Evolutionary conservation across 2,329 filamentous ascomycete species (phyloP).

Genomic region (Colletotrichum sp.): DNA sequence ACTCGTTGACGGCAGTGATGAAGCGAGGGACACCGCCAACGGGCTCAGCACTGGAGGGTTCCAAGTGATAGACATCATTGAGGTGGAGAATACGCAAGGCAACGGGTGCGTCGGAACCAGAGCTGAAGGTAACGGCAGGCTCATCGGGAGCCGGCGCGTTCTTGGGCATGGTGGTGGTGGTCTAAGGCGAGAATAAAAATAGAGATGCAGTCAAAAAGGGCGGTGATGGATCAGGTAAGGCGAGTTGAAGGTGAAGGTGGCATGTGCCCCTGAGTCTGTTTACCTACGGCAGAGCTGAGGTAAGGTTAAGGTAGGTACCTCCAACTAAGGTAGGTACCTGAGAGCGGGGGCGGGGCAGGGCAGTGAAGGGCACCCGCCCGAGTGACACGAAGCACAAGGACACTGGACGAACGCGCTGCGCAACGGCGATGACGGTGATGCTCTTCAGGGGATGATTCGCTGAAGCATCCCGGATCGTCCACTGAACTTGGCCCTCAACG

Average conservation of each 20-base stretch:
- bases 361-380: background rate
- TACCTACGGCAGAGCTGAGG: too few species aligned
- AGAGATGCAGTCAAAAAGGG: background rate
- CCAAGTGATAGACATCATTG: conserved; percentile 94
- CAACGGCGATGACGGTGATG: background rate
- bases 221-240: background rate
- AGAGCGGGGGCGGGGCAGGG: background rate
- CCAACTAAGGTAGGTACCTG: background rate
- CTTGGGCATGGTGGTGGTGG: conserved; percentile 13
- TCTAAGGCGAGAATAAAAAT: background rate
- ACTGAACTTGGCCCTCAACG: background rate
- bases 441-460: background rate
- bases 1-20: conserved; percentile 78
- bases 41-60: conserved; percentile 76
- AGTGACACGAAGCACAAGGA: background rate
- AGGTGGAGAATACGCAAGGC: conserved; percentile 86
- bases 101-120: conserved; percentile 46
- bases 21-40: conserved; percentile 84
- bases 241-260: background rate
- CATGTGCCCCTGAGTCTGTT: conserved; percentile 4
- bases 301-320: background rate
- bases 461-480: background rate
- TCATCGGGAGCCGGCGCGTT: conserved; percentile 17
- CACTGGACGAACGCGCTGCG: background rate
- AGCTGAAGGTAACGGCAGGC: conserved; percentile 33